Base-by-base conservation (phyloP, 305 asterid species). In the Solanum hybrid region DNA sequence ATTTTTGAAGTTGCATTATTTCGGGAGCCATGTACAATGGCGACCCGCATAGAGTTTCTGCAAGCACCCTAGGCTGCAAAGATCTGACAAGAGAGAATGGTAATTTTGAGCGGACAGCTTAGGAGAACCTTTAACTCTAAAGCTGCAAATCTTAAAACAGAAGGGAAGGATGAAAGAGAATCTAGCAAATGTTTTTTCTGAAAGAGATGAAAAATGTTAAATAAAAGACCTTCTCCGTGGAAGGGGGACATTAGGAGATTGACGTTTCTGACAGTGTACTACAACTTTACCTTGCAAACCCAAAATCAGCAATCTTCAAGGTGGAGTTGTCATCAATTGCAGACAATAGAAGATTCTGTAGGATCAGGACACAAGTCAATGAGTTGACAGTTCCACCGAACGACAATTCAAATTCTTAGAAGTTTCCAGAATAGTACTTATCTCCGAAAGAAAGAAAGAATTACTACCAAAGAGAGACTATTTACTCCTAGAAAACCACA, bases 11-110 rank as follows among this genome's bases (percentile, higher is more conserved):
- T 93, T 93, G 99, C 99, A 97, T 97, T 92, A 97, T 95, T 93
- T 97, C 99, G 67, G 99, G 99, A 94, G 99, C 99, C 99, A 97
- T 97, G 95, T 96, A 97, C 51, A 97, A 92, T 28, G 99, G 99
- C 26, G 99, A 97, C 91, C 99, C 99, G 90, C 99, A 97, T 79
- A 97, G 74, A 90, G 99, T 97, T 91, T 96, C 98, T 39, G 99
- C 99, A 91, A 96, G 98, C 77, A 94, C 96, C 93, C 95, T 92
- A 85, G 97, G 97, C 64, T 95, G 97, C 92, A 97, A 92, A 90
- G 98, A 96, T 93, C 99, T 97, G 93, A 91, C 86, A 93, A 89
- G 92, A 87, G 33, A 18, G 11, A 85, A 85, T 20, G 75, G 33
- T 51, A 85, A 73, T 85, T 34, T 22, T 78, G 84, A 78, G 84